Evolutionary conservation across 2,329 filamentous ascomycete genomes (phyloP).

Genomic region (Phoma herbarum): DNA sequence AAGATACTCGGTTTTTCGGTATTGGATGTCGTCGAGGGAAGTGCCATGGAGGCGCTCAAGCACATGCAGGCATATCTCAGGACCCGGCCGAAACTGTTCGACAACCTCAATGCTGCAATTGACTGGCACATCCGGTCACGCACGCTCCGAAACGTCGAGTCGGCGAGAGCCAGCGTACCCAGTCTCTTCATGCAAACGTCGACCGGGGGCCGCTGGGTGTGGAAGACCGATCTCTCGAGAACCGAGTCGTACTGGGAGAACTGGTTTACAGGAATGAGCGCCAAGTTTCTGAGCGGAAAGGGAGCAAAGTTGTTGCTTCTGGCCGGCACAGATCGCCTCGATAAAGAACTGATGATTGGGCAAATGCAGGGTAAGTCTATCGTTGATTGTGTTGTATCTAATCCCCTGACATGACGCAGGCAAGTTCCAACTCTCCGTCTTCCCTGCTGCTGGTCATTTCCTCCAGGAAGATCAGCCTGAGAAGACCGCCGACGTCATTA

Average conservation of each 20-base stretch:
- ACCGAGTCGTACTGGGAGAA: slow-evolving; percentile 94
- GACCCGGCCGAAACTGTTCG: slow-evolving; percentile 79
- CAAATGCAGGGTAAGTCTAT: slow-evolving; percentile 86
- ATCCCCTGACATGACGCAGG: slow-evolving; percentile 59
- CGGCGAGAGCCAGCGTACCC: slow-evolving; percentile 88
- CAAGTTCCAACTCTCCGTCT: slow-evolving; percentile 94
- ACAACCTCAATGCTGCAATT: slow-evolving; percentile 79
- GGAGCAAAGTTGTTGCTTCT: slow-evolving; percentile 87
- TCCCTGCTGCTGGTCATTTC: slow-evolving; percentile 95
- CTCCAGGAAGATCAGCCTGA: slow-evolving; percentile 94
- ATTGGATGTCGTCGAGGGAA: slow-evolving; percentile 93
- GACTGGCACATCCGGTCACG: slow-evolving; percentile 93
- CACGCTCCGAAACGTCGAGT: slow-evolving; percentile 82
- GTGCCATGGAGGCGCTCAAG: slow-evolving; percentile 90
- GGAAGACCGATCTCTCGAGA: slow-evolving; percentile 83
- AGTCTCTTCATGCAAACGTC: slow-evolving; percentile 68
- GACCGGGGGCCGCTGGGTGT: slow-evolving; percentile 68
- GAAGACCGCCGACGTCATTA: slow-evolving; percentile 83
- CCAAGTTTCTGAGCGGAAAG: slow-evolving; percentile 82
- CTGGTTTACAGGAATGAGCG: slow-evolving; percentile 89
- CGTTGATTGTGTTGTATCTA: not conserved
- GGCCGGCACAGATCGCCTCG: slow-evolving; percentile 87
- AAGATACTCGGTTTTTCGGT: slow-evolving; percentile 86
- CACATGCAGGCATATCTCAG: slow-evolving; percentile 94
- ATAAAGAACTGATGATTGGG: slow-evolving; percentile 92